Evolutionary conservation across 108 stramenopile species (phyloP), one percentile per base, ranked within the genome.

Genomic region (Skeletonema menzelii): DNA sequence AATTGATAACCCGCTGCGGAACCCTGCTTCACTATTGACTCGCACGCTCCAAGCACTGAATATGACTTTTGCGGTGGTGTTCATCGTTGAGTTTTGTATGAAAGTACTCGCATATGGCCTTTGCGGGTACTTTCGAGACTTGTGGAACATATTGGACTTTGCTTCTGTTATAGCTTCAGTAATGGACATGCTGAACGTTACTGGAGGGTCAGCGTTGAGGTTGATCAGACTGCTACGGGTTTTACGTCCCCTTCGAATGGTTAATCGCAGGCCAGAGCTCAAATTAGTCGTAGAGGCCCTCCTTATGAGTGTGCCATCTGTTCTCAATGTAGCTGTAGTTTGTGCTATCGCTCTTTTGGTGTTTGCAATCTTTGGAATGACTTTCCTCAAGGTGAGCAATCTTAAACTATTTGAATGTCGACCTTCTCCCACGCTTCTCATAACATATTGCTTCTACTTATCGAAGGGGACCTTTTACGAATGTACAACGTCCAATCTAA

Each of bases 201-300:
- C 30, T 11, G 61, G 44, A 28, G 75, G 75, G 24, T 66, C 44
- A 46, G 40, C 70, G 8, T 70, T 93, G 27, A 70, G 75, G 57
- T 60, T 73, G 4, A 44, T 92, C 22, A 66, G 88, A 13, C 53
- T 84, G 10, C 42, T 91, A 4, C 73, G 92, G 26, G 85, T 88
- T n/a, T 84, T 93, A 15, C 84, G 92, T 7, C 89, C 90, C 20
- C 65, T 93, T 58, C 63, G 87, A 17, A 84, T 93, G 85, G 73
- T 93, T 59, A 83, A 73, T 19, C 73, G 89, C 4, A 73, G 76
- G 64, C 86, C 87, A 24, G 87, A 85, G n/a, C 62, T 93, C 42
- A 85, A 87, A 59, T 49, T 90, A 8, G 89, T 93, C 24, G 83
- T 93, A 24, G 87, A 93, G 68, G 86, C 89, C 15, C 58, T 93